These are phyloP conservation scores for Porphyrellus cyaneotinctus DNA, from an alignment of 768 basidiomycete genomes.

Conservation along the genomic window DNA sequence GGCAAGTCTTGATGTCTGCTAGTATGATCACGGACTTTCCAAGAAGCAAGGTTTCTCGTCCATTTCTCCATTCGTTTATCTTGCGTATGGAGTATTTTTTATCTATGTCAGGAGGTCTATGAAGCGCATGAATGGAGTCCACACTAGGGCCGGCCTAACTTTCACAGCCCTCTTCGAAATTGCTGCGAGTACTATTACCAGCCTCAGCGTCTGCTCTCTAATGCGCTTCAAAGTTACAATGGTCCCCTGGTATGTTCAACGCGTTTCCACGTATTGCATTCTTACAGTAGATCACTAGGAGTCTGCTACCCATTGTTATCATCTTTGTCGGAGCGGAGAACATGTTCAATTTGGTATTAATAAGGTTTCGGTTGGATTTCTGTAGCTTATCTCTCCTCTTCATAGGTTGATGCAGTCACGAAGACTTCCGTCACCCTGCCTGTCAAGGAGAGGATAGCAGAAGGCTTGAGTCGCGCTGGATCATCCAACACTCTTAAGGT, in stretches of 20 bases:
- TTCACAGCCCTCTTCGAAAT: conserved; percentile 94
- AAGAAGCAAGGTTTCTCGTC: conserved; percentile 48
- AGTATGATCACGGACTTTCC: conserved; percentile 54
- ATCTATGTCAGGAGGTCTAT: conserved; percentile 74
- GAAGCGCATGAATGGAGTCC: conserved; percentile 75
- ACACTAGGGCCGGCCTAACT: conserved; percentile 86
- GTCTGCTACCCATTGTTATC: conserved; percentile 88
- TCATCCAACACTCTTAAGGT: conserved; percentile 92
- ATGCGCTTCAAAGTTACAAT: conserved; percentile 85
- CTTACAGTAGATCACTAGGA: conserved; percentile 44
- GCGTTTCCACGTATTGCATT: neutral
- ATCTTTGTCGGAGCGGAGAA: conserved; percentile 96
- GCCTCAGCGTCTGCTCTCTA: conserved; percentile 87
- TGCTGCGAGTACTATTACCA: conserved; percentile 88
- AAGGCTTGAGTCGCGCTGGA: conserved; percentile 85
- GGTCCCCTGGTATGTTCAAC: conserved; percentile 71
- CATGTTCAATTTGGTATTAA: conserved; percentile 86
- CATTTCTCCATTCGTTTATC: conserved; percentile 66
- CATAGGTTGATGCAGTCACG: conserved; percentile 77
- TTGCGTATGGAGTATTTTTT: conserved; percentile 73
- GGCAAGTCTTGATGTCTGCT: conserved; percentile 10
- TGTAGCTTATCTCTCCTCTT: conserved; percentile 24
- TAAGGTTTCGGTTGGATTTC: conserved; percentile 4
- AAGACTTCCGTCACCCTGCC: conserved; percentile 82
- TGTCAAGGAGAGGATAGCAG: conserved; percentile 88